phyloP scores from a whole-genome alignment of 352 stramenopile genomes.

The Phytophthora pistaciae region DNA sequence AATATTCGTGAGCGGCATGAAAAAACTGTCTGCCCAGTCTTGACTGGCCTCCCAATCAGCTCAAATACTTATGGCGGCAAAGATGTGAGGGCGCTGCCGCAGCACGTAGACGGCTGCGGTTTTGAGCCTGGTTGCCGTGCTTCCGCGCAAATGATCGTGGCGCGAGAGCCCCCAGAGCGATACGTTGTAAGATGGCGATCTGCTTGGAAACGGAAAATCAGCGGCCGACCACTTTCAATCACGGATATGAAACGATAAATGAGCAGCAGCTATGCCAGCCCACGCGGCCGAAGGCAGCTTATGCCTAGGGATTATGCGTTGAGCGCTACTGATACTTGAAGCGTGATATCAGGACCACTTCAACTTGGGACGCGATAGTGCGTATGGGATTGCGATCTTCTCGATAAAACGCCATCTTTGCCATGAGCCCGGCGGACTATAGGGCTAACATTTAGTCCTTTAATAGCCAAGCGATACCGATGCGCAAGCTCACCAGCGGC shows the following conservation, averaged over 20 bases:
- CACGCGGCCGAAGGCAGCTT: not conserved
- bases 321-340: not conserved
- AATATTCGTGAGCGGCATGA: constrained; percentile 18
- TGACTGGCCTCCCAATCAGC: not conserved
- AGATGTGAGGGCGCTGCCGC: not conserved
- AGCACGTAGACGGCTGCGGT: not conserved
- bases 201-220: constrained; percentile 1
- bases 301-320: constrained; percentile 2
- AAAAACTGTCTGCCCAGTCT: constrained; percentile 7
- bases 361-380: constrained; percentile 7
- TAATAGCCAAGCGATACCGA: not conserved
- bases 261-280: not conserved
- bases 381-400: constrained; percentile 6
- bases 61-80: not conserved
- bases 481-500: constrained; percentile 34
- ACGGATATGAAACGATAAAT: constrained; percentile 6
- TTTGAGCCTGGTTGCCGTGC: not conserved
- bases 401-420: not conserved
- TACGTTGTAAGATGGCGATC: not conserved
- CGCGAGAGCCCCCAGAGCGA: not conserved
- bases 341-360: not conserved
- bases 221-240: not conserved
- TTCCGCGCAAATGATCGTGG: constrained; percentile 13
- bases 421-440: not conserved
- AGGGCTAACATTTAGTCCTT: constrained; percentile 1